These are phyloP conservation scores for Umbellularia californica DNA, from an alignment of 164 flowering plant species.

Conservation along the genomic window DNA sequence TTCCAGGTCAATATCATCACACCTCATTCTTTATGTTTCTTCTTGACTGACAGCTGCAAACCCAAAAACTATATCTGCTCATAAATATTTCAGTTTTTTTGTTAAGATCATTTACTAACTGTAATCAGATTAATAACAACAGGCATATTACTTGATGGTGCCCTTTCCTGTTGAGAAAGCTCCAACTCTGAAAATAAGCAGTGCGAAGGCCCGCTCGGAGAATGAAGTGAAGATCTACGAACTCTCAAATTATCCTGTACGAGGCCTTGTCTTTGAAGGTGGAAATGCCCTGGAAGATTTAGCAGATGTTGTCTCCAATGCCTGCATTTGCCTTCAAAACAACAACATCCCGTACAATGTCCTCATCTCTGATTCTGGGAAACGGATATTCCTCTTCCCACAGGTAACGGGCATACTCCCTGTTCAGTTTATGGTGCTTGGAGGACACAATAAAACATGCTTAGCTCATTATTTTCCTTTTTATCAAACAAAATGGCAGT, in stretches of 20 bases:
- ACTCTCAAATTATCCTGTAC: constrained; percentile 66
- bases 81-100: neutral
- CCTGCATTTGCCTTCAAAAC: constrained; percentile 69
- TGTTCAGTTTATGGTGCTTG: neutral
- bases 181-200: constrained; percentile 30
- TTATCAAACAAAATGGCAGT: constrained; percentile 31
- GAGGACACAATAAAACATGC: neutral
- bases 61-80: neutral
- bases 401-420: constrained; percentile 43
- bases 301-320: constrained; percentile 51
- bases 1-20: constrained; percentile 49
- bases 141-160: constrained; percentile 68
- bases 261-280: constrained; percentile 70
- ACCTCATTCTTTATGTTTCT: neutral
- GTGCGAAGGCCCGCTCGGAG: constrained; percentile 7
- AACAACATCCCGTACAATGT: constrained; percentile 77
- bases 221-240: constrained; percentile 42
- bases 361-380: constrained; percentile 71
- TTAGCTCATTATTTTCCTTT: neutral
- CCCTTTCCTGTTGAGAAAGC: constrained; percentile 82
- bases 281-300: constrained; percentile 46
- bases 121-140: neutral
- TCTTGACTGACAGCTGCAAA: neutral
- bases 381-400: constrained; percentile 60
- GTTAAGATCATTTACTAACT: neutral